Evolutionary conservation across 2,329 filamentous ascomycete species (phyloP), one percentile per base, ranked within the genome.

Genomic region (Pyrenophora graminea): DNA sequence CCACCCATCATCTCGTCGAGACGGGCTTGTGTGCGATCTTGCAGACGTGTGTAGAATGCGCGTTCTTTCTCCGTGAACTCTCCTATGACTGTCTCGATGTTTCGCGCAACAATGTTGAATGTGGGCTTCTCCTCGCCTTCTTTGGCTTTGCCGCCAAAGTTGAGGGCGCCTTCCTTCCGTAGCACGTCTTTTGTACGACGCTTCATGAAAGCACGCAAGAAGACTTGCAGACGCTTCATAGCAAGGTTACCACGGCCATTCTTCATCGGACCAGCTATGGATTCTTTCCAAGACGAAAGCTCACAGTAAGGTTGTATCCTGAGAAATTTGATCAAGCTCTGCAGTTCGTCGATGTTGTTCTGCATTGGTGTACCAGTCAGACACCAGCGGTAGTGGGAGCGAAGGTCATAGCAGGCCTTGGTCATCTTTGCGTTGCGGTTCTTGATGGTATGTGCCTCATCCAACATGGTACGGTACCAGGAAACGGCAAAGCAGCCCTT

Each of bases 401-500:
- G 81, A 27, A 99, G 76, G 1, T 90, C 90, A 69, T 87, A 99
- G 60, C 90, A 94, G 1, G 94, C 92, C 71, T 96, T 91, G 1
- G 93, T 96, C 34, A 90, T 87, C 75, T 99, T 99, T 18, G 94
- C 91, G 61, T 95, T 96, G 57, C 93, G 87, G 69, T 99, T 99
- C 77, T 99, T 99, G 82, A 99, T 97, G 1, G 90, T 96, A 72
- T 99, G 94, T 1, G 94, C 94, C 77, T 99, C 94, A 58, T 99
- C 94, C 2, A 99, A 82, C 58, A 99, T 93, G 55, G 97, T 84
- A 44, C 94, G 88, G 77, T 94, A 97, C 94, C 94, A 99, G 66
- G 93, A 86, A 5, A 97, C 79, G 9, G 90, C 91, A 68, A 97
- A 97, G 65, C 92, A 93, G 9, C 92, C 93, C 44, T 86, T 84